A percentile compares a stretch with the other conserved stretches of the same genome.
Evolutionary conservation across 1,284 basidiomycete genomes (phyloP).

Genomic region (Microbotryomycetes sp.): DNA sequence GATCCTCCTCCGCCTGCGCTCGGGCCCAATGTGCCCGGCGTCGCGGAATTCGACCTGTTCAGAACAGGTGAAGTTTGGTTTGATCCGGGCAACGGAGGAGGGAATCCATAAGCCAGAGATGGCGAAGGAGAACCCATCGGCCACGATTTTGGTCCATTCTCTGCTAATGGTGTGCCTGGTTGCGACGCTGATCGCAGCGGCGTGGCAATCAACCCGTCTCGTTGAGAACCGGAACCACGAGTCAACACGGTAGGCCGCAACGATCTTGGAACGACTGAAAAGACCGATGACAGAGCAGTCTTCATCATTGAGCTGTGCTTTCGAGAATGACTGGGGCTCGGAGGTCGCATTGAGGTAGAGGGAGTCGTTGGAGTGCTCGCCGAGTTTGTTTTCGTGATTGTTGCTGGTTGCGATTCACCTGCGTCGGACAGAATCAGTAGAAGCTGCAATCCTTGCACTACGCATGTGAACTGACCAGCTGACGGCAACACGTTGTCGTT

Average conservation of each 20-base stretch:
- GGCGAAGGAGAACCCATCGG: not conserved
- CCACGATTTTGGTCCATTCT: not conserved
- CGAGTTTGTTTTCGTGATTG: not conserved
- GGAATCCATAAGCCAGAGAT: not conserved
- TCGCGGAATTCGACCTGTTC: not conserved
- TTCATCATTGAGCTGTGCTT: slow-evolving; percentile 28
- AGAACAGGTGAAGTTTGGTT: not conserved
- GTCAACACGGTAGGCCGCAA: slow-evolving; percentile 9
- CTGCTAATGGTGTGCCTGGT: not conserved
- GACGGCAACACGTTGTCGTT: slow-evolving; percentile 86
- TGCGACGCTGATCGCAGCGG: not conserved
- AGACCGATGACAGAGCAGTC: slow-evolving; percentile 24
- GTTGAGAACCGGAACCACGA: slow-evolving; percentile 3
- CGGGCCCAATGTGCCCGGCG: too few species aligned
- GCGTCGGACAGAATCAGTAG: not conserved
- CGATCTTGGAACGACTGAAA: slow-evolving; percentile 18
- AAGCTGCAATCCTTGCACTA: not conserved
- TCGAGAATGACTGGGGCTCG: slow-evolving; percentile 9
- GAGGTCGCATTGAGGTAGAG: not conserved
- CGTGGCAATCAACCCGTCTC: slow-evolving; percentile 4
- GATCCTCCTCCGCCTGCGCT: not conserved
- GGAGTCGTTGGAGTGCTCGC: not conserved
- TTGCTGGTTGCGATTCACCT: not conserved
- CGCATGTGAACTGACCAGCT: slow-evolving; percentile 8
- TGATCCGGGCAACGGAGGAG: not conserved